Percentiles rank a stretch among this genome's conserved stretches.
These are phyloP conservation scores for Metrosideros polymorpha DNA, from an alignment of 441 rosid genomes.

Conservation along the genomic window DNA sequence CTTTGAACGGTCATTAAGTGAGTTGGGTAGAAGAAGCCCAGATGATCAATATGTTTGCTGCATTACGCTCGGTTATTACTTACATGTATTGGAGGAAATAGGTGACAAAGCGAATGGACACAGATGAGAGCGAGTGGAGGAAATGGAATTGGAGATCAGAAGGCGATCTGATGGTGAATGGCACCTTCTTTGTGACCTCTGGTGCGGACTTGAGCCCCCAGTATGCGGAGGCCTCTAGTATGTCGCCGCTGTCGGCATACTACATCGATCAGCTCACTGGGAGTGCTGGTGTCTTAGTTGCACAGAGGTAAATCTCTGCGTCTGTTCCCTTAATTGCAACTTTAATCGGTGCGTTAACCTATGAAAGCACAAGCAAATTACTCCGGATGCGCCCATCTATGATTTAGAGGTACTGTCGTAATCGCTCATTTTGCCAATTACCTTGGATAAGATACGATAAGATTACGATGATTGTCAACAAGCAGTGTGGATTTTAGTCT, in stretches of 20 bases:
- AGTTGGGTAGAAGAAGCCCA: neutral
- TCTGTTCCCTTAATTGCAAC: neutral
- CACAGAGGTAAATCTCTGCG: neutral
- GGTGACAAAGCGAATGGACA: slow-evolving; percentile 11
- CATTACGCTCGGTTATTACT: neutral
- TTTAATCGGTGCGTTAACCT: neutral
- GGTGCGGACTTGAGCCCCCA: slow-evolving; percentile 4
- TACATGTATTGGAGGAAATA: neutral
- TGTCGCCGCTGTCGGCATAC: neutral
- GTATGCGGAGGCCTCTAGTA: slow-evolving; percentile 7
- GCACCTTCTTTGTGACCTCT: slow-evolving; percentile 5
- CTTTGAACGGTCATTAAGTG: neutral
- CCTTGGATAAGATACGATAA: neutral
- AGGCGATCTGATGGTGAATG: slow-evolving; percentile 9
- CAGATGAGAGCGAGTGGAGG: slow-evolving; percentile 10
- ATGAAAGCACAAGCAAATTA: neutral
- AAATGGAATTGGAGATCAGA: slow-evolving; percentile 12
- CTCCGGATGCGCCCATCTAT: neutral
- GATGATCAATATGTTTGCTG: neutral
- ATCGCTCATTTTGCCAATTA: neutral
- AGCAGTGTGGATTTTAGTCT: neutral
- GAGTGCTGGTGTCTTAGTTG: neutral
- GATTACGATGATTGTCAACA: neutral
- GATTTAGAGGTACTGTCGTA: neutral
- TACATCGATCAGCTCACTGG: slow-evolving; percentile 3